Conservation (phyloP, 1,284 basidiomycete genomes). For the Papiliotrema fonsecae region DNA sequence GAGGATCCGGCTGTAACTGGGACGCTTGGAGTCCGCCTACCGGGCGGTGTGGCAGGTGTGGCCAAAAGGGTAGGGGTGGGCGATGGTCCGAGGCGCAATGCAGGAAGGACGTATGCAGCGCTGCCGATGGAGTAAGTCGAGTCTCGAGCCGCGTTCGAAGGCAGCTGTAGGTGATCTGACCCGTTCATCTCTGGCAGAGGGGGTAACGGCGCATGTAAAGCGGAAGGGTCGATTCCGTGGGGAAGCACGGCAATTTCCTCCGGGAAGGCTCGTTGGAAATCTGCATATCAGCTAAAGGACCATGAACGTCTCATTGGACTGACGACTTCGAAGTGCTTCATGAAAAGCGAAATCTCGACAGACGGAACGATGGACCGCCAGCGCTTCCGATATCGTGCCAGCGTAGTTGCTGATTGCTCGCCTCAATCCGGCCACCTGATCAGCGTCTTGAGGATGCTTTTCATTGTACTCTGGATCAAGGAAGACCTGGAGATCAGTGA, state of each 20-base stretch:
- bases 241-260: slow-evolving; percentile 63
- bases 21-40: not conserved
- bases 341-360: slow-evolving; percentile 91
- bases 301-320: slow-evolving; percentile 8
- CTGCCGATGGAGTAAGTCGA: not conserved
- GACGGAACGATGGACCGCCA: slow-evolving; percentile 74
- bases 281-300: slow-evolving; percentile 20
- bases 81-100: slow-evolving; percentile 16
- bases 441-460: slow-evolving; percentile 65
- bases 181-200: not conserved
- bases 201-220: slow-evolving; percentile 1
- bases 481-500: slow-evolving; percentile 52
- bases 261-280: slow-evolving; percentile 83
- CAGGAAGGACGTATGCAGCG: slow-evolving; percentile 12
- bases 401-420: slow-evolving; percentile 78
- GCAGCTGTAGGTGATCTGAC: not conserved
- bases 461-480: slow-evolving; percentile 65
- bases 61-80: not conserved
- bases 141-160: not conserved
- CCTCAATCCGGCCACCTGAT: slow-evolving; percentile 65
- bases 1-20: slow-evolving; percentile 1
- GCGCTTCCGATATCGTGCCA: slow-evolving; percentile 72
- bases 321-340: slow-evolving; percentile 71
- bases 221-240: not conserved
- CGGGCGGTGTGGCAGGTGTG: not conserved